Evolutionary conservation across 148 eudicot species (phyloP), one percentile per base, ranked within the genome.

Genomic region (Salicornia ramosissima): DNA sequence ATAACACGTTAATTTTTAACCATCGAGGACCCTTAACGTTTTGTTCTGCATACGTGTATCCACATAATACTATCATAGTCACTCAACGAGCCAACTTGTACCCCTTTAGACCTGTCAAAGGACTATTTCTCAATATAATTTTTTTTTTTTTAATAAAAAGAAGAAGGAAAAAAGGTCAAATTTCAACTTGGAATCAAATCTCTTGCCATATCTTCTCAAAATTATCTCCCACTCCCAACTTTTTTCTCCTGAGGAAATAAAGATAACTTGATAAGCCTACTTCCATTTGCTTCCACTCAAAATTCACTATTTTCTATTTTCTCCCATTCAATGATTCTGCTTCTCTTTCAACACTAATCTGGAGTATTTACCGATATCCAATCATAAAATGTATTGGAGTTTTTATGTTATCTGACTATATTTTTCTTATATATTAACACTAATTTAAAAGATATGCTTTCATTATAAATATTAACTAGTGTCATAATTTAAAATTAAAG

Each of bases 201-300:
- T 58, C 18, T 63, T 49, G 53, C 22, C 49, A 9, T 19, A 64
- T 64, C 61, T 60, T 33, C 21, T 28, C 56, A 18, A 2, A 24
- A 10, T 24, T 54, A 30, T 49, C 31, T 51, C 55, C 31, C n/a
- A n/a, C n/a, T n/a, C n/a, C n/a, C 58, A 52, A 39, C 58, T 72
- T 64, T 63, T 62, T 72, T 39, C 62, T 52, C 69, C 62, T 51
- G 62, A 14, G 21, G 50, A 14, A 28, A 52, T 10, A 62, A 71
- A 10, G 73, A 68, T 70, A 57, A 70, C 43, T 33, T 58, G 65
- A 72, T 40, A 26, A 52, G 26, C 58, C 47, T 21, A 31, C 34
- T 19, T 16, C 73, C 26, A 70, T 64, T 72, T 64, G 15, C 50
- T 39, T 63, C 75, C 69, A 72, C 50, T 39, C 15, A 72, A 63